Base-by-base conservation (phyloP, 1,284 basidiomycete genomes). In the Microbotryomycetes sp. region DNA sequence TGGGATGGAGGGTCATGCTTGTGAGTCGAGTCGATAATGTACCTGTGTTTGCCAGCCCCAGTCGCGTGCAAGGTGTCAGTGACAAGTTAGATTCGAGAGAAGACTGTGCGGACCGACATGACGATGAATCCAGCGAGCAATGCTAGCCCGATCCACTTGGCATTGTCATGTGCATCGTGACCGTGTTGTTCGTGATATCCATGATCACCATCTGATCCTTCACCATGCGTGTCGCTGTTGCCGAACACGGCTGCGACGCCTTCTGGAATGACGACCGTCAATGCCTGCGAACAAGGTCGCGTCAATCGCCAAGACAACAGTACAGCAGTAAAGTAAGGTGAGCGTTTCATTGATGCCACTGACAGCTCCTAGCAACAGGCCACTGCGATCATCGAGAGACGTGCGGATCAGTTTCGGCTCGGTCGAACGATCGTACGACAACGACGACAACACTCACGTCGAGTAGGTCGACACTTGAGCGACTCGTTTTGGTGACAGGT, bases 241-340 rank as follows among this genome's bases (percentile, higher is more conserved):
- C 48, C 51, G 2, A 59, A 46, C 1, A 63, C 46, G 16, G 58
- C 51, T 23, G 56, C 51, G 42, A 64, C 50, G 7, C 65, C 72
- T 53, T 96, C 92, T 23, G 92, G 92, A 59, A 96, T 87, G 71
- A 96, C 89, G 30, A 96, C 84, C 12, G 89, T 89, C 67, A 96
- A 77, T 0, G 90, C 36, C 36, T 42, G 36, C n/a, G n/a, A n/a
- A n/a, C n/a, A n/a, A n/a, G n/a, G n/a, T n/a, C n/a, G n/a, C n/a
- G n/a, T n/a, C n/a, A n/a, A n/a, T n/a, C n/a, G n/a, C n/a, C n/a
- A n/a, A n/a, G n/a, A n/a, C n/a, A n/a, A n/a, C n/a, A n/a, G n/a
- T n/a, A n/a, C n/a, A n/a, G n/a, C n/a, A n/a, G n/a, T n/a, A n/a
- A n/a, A n/a, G n/a, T n/a, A n/a, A n/a, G n/a, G n/a, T n/a, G n/a